Evolutionary conservation across 441 rosid species (phyloP), one percentile per base, ranked within the genome.

Genomic region (Syzygium syzygioides): DNA sequence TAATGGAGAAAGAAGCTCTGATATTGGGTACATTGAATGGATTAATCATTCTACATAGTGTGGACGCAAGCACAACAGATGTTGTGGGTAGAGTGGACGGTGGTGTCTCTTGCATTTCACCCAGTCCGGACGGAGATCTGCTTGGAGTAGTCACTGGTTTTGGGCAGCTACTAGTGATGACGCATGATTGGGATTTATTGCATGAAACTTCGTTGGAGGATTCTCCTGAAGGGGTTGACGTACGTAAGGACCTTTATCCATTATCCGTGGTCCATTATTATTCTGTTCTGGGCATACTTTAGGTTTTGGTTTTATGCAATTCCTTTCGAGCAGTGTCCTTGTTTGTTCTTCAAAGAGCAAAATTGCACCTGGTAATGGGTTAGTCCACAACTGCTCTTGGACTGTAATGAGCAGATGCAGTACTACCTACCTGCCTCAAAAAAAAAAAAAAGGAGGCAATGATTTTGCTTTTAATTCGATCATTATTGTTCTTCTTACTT

Each of bases 181-280:
- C 98, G 86, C 96, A 93, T 93, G 99, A 98, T 92, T 98, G 99
- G 99, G 98, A 93, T 93, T 92, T 98, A 91, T 92, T 97, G 95
- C 95, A 94, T 37, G 99, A 98, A 94, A 91, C 90, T 89, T 68
- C 96, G 8, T 68, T 96, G 86, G 95, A 93, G 87, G 98, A 94
- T 85, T 92, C 89, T 86, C 92, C 94, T 62, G 96, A 93, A 87
- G 94, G 94, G 91, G 93, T 86, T 92, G 94, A 95, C 98, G 96
- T 95, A 91, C 84, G 97, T 97, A 98, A 96, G 98, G 96, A 92
- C 95, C 93, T 90, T 83, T 91, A 91, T 88, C 93, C 92, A 87
- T 90, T 89, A 48, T 91, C 89, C 71, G 48, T 32, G 62, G 48
- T 57, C 20, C n/a, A 34, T 30, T 55, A 34, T 85, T 55, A 54